phyloP scores from a whole-genome alignment of 1,139 yeast genomes.

The Saccharomyces hybrid region DNA sequence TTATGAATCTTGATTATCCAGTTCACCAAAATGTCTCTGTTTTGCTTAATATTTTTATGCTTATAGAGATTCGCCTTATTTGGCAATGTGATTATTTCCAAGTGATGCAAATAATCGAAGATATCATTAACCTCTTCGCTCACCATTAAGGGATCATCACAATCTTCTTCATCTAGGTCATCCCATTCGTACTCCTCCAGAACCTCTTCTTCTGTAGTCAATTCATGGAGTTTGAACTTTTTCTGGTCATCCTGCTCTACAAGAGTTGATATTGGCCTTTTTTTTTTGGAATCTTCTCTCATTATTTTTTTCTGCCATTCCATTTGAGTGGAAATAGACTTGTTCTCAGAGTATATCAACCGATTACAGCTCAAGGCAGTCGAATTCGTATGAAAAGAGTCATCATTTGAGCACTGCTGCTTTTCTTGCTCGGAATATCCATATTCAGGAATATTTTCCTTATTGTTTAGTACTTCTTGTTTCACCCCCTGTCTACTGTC shows the following conservation, averaged over 20 bases:
- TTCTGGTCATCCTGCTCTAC: slow-evolving; percentile 25
- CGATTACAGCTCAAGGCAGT: not conserved
- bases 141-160: slow-evolving; percentile 87
- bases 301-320: not conserved
- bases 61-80: slow-evolving; percentile 59
- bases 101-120: slow-evolving; percentile 63
- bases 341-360: not conserved
- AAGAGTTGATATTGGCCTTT: slow-evolving; percentile 22
- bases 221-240: slow-evolving; percentile 21
- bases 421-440: not conserved
- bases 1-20: slow-evolving; percentile 91
- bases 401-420: not conserved
- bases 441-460: not conserved
- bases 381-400: not conserved
- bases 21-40: slow-evolving; percentile 77
- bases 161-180: slow-evolving; percentile 82
- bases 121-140: slow-evolving; percentile 85
- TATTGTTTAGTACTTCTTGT: not conserved
- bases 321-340: not conserved
- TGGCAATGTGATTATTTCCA: slow-evolving; percentile 71
- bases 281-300: slow-evolving; percentile 15
- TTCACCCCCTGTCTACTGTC: not conserved
- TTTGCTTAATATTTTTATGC: slow-evolving; percentile 68
- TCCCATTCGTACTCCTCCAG: slow-evolving; percentile 55
- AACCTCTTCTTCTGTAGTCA: slow-evolving; percentile 13